Percentiles rank a stretch among this genome's conserved stretches.
Evolutionary conservation across 805 yeast species (phyloP).

Genomic region (Myxozyma neglecta): DNA sequence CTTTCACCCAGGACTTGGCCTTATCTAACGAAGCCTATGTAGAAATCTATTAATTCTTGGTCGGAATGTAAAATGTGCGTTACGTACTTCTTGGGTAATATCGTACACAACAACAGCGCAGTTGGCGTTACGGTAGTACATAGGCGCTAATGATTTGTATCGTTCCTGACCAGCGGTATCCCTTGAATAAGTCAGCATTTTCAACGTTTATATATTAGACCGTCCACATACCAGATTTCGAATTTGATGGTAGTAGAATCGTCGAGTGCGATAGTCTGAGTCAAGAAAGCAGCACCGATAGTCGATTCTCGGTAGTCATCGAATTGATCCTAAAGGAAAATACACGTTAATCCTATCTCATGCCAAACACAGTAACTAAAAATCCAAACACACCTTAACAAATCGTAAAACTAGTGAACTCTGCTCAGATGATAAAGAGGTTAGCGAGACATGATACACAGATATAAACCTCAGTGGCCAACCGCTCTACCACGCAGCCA

Average conservation of each 20-base stretch:
- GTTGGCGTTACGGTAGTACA: conserved; percentile 78
- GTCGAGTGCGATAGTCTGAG: conserved; percentile 64
- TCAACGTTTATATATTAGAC: neutral
- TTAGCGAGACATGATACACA: conserved; percentile 2
- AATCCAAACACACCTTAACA: conserved; percentile 46
- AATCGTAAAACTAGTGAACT: conserved; percentile 80
- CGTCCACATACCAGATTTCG: conserved; percentile 46
- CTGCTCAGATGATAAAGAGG: conserved; percentile 43
- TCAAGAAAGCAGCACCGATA: conserved; percentile 97
- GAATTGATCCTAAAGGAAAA: conserved; percentile 49
- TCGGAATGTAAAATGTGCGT: neutral
- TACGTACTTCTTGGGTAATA: conserved; percentile 52
- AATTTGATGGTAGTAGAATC: conserved; percentile 47
- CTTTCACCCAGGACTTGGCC: conserved; percentile 90
- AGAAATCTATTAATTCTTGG: neutral
- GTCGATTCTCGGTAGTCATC: conserved; percentile 84
- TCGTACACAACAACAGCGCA: conserved; percentile 89
- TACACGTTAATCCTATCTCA: neutral
- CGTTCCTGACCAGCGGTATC: conserved; percentile 97
- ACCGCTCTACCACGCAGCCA: neutral
- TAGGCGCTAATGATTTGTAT: conserved; percentile 77
- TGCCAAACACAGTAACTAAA: neutral
- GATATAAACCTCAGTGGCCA: neutral
- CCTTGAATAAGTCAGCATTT: conserved; percentile 43
- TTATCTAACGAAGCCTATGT: conserved; percentile 62